A percentile compares a stretch with the other conserved stretches of the same genome.
phyloP scores from a whole-genome alignment of 2,329 filamentous ascomycete genomes.

The Xylariaceae sp. region DNA sequence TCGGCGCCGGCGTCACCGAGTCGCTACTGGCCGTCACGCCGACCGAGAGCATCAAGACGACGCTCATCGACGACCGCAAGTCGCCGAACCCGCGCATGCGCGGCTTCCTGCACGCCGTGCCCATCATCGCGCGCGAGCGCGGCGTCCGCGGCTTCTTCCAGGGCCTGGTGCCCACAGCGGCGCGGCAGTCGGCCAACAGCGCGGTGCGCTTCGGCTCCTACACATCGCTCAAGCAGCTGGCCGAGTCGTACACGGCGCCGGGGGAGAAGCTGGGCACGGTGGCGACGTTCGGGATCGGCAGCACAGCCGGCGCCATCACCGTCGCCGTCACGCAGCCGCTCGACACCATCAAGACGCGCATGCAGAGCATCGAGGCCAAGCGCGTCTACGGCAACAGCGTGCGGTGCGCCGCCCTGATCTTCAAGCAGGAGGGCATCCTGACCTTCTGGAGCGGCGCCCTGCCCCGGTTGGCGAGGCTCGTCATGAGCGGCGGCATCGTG shows the following conservation, averaged over 20 bases:
- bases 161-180: conserved; percentile 92
- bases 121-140: conserved; percentile 84
- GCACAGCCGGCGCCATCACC: conserved; percentile 85
- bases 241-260: conserved; percentile 87
- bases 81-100: conserved; percentile 80
- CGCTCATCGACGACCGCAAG: conserved; percentile 96
- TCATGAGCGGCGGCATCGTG: conserved; percentile 93
- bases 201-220: conserved; percentile 91
- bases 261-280: conserved; percentile 90
- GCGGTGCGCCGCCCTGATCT: conserved; percentile 79
- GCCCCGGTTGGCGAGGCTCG: conserved; percentile 79
- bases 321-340: conserved; percentile 77
- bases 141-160: conserved; percentile 94
- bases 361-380: conserved; percentile 93
- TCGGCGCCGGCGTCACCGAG: conserved; percentile 93
- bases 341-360: conserved; percentile 94
- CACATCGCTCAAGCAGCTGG: conserved; percentile 86
- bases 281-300: conserved; percentile 90
- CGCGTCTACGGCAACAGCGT: conserved; percentile 84
- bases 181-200: conserved; percentile 91
- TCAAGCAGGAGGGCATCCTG: conserved; percentile 83
- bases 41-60: conserved; percentile 98
- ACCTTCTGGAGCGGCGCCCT: conserved; percentile 95
- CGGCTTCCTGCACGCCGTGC: conserved; percentile 88
- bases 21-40: conserved; percentile 92